These are phyloP conservation scores for Marsdenia floribunda DNA, from an alignment of 257 asterid genomes.

Conservation along the genomic window DNA sequence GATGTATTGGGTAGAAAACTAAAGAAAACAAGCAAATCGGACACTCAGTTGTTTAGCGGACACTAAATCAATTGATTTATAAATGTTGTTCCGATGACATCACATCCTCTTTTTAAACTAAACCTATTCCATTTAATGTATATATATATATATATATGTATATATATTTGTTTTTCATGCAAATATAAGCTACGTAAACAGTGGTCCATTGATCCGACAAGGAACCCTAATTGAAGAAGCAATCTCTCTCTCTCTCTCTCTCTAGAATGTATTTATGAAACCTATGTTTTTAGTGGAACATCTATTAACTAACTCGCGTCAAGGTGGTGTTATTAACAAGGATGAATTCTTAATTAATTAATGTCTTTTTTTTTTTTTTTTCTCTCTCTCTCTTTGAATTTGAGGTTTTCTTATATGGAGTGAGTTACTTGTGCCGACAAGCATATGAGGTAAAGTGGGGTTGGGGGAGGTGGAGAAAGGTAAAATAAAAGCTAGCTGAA, in stretches of 20 bases:
- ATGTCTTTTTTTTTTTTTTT: too few species aligned
- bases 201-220: constrained; percentile 41
- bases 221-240: constrained; percentile 44
- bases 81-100: constrained; percentile 24
- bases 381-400: too few species aligned
- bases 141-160: too few species aligned
- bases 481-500: background rate
- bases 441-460: constrained; percentile 1
- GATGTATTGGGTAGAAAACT: constrained; percentile 51
- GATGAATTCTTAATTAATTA: background rate
- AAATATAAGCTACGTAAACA: background rate
- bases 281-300: constrained; percentile 6
- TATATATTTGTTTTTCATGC: background rate
- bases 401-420: background rate
- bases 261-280: background rate
- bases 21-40: constrained; percentile 43
- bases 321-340: constrained; percentile 25
- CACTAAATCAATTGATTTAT: constrained; percentile 25
- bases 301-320: constrained; percentile 35
- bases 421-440: constrained; percentile 26
- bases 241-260: constrained; percentile 15
- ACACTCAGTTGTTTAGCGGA: constrained; percentile 43
- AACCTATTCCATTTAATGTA: constrained; percentile 18
- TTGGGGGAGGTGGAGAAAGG: background rate
- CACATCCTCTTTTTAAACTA: constrained; percentile 26